Base-by-base conservation (phyloP, 106 monocot species). In the Acorus calamus region DNA sequence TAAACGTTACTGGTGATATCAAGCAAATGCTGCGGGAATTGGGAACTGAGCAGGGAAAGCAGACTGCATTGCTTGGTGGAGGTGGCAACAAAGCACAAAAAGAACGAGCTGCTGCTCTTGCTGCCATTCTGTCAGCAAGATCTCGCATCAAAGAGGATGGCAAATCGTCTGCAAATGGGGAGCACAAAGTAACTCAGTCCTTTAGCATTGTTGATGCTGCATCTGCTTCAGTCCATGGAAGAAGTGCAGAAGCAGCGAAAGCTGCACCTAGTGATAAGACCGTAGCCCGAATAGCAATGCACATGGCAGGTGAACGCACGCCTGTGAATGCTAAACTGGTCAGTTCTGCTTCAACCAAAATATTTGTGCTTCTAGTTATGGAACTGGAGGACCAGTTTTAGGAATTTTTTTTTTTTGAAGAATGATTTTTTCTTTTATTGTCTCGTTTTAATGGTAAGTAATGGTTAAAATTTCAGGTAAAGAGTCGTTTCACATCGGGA, bases 11-110 rank as follows among this genome's bases (percentile, higher is more conserved):
- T 77, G 92, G 98, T 64, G 88, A 99, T 80, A 70, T 99, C 48
- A 99, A 92, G 77, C 92, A 99, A 99, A 92, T 92, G 92, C 69
- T 99, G 13, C 74, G 83, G 55, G 88, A 83, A 28, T 82, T 99
- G 74, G 92, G 92, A 58, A 99, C 92, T 50, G 98, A 92, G 14
- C 85, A 88, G 49, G 98, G 66, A 43, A 99, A 74, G 64, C 57
- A 85, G 66, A 68, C 79, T 63, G 90, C 87, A 63, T 68, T 99
- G 57, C 85, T 77, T 69, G 98, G 98, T 68, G 92, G 98, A 13
- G 98, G 98, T 61, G 98, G 92, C 9, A 82, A 65, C 73, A 99
- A 92, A 84, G 92, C 92, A 57, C 85, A 81, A 64, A 88, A 86
- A 14, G 98, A 92, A 92, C 83, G 98, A 78, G 88, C 88, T 11